These are phyloP conservation scores for Inga oerstediana DNA, from an alignment of 306 rosid species.

Conservation along the genomic window DNA sequence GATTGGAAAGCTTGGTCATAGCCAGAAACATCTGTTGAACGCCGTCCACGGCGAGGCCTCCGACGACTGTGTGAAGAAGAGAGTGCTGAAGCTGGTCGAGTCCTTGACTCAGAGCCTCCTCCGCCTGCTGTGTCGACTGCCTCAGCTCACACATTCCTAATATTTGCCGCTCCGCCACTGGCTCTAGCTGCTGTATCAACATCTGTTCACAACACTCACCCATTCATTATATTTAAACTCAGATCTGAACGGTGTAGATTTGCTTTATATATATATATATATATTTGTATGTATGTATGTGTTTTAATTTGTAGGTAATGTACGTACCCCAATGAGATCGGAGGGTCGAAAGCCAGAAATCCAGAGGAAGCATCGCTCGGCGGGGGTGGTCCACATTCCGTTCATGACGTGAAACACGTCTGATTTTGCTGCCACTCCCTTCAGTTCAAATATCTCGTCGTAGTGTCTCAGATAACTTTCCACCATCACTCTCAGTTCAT, in stretches of 20 bases:
- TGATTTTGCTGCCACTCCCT: constrained; percentile 72
- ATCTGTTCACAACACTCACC: constrained; percentile 44
- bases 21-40: constrained; percentile 89
- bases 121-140: constrained; percentile 80
- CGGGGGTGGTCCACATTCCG: constrained; percentile 83
- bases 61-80: constrained; percentile 74
- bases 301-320: too few species aligned
- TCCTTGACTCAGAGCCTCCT: constrained; percentile 88
- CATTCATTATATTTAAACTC: background rate
- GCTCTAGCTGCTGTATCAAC: constrained; percentile 74
- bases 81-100: constrained; percentile 89
- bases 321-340: constrained; percentile 72
- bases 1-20: constrained; percentile 70
- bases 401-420: constrained; percentile 84
- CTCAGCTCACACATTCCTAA: constrained; percentile 73
- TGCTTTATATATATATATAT: too few species aligned
- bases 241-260: too few species aligned
- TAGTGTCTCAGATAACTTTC: constrained; percentile 73
- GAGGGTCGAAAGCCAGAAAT: constrained; percentile 92
- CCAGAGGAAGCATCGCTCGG: constrained; percentile 95
- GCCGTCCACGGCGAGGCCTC: constrained; percentile 58
- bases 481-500: constrained; percentile 63
- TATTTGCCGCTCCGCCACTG: constrained; percentile 80
- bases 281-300: background rate
- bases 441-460: constrained; percentile 75